A percentile compares a stretch with the other conserved stretches of the same genome.
These are phyloP conservation scores for Penicillium sp. DNA, from an alignment of 2,329 filamentous ascomycete genomes.

Conservation along the genomic window DNA sequence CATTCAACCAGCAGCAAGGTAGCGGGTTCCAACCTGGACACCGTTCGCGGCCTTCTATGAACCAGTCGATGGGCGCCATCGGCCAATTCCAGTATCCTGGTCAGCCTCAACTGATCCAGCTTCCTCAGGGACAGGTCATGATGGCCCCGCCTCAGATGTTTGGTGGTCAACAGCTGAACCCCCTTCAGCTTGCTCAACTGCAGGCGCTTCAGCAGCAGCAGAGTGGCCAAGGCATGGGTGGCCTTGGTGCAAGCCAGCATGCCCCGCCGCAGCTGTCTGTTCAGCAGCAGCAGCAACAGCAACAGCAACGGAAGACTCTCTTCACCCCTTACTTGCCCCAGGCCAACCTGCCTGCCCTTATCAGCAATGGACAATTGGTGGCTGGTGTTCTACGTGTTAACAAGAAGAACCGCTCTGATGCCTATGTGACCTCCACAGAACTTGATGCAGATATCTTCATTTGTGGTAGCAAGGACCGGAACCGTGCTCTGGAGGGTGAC, in stretches of 20 bases:
- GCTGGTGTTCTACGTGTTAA: constrained; percentile 96
- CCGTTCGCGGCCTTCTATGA: constrained; percentile 79
- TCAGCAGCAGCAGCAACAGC: constrained; percentile 66
- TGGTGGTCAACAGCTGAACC: constrained; percentile 79
- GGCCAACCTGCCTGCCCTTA: constrained; percentile 83
- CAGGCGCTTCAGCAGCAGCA: constrained; percentile 82
- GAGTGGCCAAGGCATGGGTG: constrained; percentile 70
- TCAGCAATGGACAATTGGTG: constrained; percentile 89
- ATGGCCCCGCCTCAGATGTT: constrained; percentile 80
- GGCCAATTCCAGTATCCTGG: constrained; percentile 85
- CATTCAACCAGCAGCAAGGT: constrained; percentile 59
- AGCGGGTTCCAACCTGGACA: constrained; percentile 88
- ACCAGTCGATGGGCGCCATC: constrained; percentile 78
- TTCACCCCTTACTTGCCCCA: constrained; percentile 98
- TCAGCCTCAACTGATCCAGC: constrained; percentile 83
- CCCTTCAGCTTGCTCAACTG: constrained; percentile 83
- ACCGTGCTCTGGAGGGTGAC: constrained; percentile 93
- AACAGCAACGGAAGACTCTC: constrained; percentile 94
- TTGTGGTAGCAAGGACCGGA: constrained; percentile 97
- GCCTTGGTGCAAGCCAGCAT: constrained; percentile 69
- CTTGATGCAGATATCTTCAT: constrained; percentile 99
- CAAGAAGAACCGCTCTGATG: constrained; percentile 99
- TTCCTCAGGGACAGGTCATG: constrained; percentile 78
- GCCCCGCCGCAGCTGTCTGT: constrained; percentile 61
- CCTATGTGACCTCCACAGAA: constrained; percentile 92